A percentile compares a stretch with the other conserved stretches of the same genome.
phyloP scores from a whole-genome alignment of 1,139 yeast genomes.

The Geotrichum citri-aurantii region DNA sequence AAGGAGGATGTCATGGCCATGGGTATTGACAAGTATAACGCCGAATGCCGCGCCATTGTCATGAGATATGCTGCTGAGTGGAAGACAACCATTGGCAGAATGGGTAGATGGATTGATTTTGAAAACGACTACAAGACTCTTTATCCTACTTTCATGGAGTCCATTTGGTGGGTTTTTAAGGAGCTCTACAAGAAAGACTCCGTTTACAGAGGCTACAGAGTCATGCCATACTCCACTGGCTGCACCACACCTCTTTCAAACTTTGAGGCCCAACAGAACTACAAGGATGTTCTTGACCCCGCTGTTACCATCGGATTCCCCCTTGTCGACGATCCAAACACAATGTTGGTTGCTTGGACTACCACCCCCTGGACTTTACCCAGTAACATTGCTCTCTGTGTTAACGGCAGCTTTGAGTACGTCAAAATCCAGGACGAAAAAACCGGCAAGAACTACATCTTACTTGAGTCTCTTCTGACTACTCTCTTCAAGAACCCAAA shows the following conservation, averaged over 20 bases:
- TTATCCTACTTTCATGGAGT: constrained; percentile 94
- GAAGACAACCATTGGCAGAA: constrained; percentile 85
- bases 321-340: constrained; percentile 69
- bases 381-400: constrained; percentile 86
- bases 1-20: constrained; percentile 89
- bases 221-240: constrained; percentile 98
- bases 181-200: constrained; percentile 76
- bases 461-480: constrained; percentile 74
- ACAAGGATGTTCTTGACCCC: constrained; percentile 95
- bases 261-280: constrained; percentile 97
- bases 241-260: constrained; percentile 94
- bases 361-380: constrained; percentile 99
- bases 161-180: constrained; percentile 98
- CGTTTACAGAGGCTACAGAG: constrained; percentile 91
- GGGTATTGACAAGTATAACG: constrained; percentile 92
- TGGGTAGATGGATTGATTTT: constrained; percentile 99
- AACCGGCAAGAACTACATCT: constrained; percentile 68
- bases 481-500: constrained; percentile 91
- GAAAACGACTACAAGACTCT: constrained; percentile 97
- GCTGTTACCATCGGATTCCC: constrained; percentile 92
- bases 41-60: constrained; percentile 91
- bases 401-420: constrained; percentile 84
- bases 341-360: constrained; percentile 93
- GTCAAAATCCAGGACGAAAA: constrained; percentile 89
- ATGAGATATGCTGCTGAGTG: constrained; percentile 96